These are phyloP conservation scores for Balakata baccata DNA, from an alignment of 345 rosid species.

Conservation along the genomic window DNA sequence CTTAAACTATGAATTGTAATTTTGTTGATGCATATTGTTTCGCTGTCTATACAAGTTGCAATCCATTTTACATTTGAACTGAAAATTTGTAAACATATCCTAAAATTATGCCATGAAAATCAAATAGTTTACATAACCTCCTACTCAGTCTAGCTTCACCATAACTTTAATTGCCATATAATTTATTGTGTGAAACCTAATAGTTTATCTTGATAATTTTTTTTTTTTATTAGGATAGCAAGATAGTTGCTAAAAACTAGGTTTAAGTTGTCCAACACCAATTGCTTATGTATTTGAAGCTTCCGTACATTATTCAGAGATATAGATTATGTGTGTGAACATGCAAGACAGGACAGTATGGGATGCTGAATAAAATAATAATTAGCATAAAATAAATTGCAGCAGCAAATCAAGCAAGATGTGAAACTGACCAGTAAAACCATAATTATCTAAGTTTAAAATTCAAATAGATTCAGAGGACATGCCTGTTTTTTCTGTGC, in stretches of 20 bases:
- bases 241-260: neutral
- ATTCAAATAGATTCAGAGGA: slow-evolving; percentile 12
- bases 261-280: neutral
- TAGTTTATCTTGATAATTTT: neutral
- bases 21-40: neutral
- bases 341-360: neutral
- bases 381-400: neutral
- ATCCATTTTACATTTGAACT: neutral
- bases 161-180: neutral
- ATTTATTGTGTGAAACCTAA: neutral
- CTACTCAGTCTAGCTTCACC: neutral
- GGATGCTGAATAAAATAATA: neutral
- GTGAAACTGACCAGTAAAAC: slow-evolving; percentile 9
- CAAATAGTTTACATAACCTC: no score
- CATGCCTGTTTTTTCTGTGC: slow-evolving; percentile 95
- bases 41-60: neutral
- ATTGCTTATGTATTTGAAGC: no score
- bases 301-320: no score
- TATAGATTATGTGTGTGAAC: no score
- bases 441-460: neutral
- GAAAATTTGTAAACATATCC: neutral
- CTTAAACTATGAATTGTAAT: neutral
- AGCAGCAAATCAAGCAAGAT: neutral
- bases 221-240: neutral
- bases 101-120: no score